A percentile compares a stretch with the other conserved stretches of the same genome.
These are phyloP conservation scores for Ochromonas danica DNA, from an alignment of 108 stramenopile species.

Conservation along the genomic window DNA sequence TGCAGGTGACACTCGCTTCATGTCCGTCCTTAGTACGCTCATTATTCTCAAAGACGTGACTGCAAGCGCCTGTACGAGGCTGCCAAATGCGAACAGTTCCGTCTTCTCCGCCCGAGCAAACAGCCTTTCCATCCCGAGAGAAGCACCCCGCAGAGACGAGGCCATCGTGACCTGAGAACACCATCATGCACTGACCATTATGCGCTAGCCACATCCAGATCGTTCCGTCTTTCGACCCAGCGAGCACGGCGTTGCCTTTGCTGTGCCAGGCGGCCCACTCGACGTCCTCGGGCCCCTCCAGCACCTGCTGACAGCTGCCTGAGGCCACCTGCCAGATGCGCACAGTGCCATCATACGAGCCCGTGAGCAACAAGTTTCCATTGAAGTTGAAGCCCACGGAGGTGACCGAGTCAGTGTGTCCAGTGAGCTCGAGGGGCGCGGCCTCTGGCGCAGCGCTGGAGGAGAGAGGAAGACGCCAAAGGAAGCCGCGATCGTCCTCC, in stretches of 20 bases:
- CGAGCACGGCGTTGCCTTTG: conserved; percentile 77
- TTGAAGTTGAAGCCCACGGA: conserved; percentile 72
- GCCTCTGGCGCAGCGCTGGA: not conserved
- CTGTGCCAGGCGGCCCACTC: conserved; percentile 92
- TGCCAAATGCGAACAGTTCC: conserved; percentile 87
- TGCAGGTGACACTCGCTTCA: conserved; percentile 5
- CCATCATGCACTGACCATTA: conserved; percentile 81
- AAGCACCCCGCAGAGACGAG: conserved; percentile 77
- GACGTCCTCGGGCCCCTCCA: conserved; percentile 92
- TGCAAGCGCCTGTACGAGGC: conserved; percentile 76
- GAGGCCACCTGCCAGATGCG: conserved; percentile 68
- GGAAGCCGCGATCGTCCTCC: conserved; percentile 85
- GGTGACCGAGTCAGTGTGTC: conserved; percentile 81
- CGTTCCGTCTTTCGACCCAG: conserved; percentile 86
- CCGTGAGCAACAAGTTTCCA: conserved; percentile 65
- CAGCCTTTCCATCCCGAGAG: conserved; percentile 77
- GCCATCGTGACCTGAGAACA: conserved; percentile 90
- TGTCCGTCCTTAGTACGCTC: conserved; percentile 38
- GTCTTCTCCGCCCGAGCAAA: conserved; percentile 75
- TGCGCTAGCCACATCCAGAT: conserved; percentile 93
- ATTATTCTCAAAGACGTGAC: conserved; percentile 71
- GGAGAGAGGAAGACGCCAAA: conserved; percentile 56
- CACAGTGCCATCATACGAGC: conserved; percentile 79
- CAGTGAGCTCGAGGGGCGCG: conserved; percentile 7
- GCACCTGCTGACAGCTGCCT: conserved; percentile 56